phyloP scores from a whole-genome alignment of 768 basidiomycete genomes.

The Crassisporium funariophilum region DNA sequence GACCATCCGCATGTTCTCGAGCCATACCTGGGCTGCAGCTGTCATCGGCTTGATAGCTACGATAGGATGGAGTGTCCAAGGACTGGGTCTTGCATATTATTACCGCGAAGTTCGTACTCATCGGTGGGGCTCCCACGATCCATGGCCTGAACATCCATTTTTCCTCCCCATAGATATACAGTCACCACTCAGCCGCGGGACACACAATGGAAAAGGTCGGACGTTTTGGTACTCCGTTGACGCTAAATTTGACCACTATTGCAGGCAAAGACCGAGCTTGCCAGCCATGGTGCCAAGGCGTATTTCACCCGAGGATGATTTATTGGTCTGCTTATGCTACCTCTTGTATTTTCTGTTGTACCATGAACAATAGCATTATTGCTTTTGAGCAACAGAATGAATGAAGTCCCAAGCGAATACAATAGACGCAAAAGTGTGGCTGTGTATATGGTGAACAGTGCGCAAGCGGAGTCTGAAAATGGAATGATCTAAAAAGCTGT shows the following conservation, averaged over 20 bases:
- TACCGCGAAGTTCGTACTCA: slow-evolving; percentile 66
- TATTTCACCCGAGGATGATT: slow-evolving; percentile 82
- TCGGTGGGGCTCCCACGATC: slow-evolving; percentile 11
- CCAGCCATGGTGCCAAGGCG: slow-evolving; percentile 81
- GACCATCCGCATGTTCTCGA: slow-evolving; percentile 79
- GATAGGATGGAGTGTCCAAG: slow-evolving; percentile 87
- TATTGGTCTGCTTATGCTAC: slow-evolving; percentile 10
- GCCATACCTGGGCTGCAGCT: slow-evolving; percentile 75
- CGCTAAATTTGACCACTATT: slow-evolving; percentile 3
- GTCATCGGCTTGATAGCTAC: slow-evolving; percentile 81
- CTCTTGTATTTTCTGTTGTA: slow-evolving; percentile 13
- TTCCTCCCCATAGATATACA: slow-evolving; percentile 29
- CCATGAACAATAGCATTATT: slow-evolving; percentile 14
- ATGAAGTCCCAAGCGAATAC: slow-evolving; percentile 5
- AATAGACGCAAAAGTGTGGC: slow-evolving; percentile 15
- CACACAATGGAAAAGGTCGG: slow-evolving; percentile 86
- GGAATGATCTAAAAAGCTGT: slow-evolving; percentile 35
- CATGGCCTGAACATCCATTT: slow-evolving; percentile 9
- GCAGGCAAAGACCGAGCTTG: slow-evolving; percentile 83
- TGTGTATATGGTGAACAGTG: slow-evolving; percentile 37
- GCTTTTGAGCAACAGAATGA: too few species aligned
- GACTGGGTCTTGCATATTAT: slow-evolving; percentile 77
- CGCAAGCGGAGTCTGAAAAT: slow-evolving; percentile 47
- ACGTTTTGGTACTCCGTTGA: slow-evolving; percentile 5
- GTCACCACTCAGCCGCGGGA: slow-evolving; percentile 71